Evolutionary conservation across 2,329 filamentous ascomycete species (phyloP).

Genomic region (Nothomitra cinnamomea): DNA sequence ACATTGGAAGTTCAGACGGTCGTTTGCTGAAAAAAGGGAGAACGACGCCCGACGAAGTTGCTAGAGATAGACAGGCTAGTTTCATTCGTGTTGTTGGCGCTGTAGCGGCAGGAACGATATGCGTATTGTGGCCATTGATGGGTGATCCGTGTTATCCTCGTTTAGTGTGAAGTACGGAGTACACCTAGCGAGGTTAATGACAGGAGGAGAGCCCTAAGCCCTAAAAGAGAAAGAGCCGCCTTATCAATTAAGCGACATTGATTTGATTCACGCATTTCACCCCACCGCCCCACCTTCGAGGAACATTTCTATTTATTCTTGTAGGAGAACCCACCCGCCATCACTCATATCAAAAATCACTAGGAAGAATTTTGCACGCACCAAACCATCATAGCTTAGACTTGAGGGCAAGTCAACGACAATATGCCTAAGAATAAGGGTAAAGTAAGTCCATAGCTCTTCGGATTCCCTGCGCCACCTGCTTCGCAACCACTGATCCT

Average conservation of each 20-base stretch:
- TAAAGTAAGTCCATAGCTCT: constrained; percentile 48
- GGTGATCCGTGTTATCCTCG: no score
- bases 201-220: background rate
- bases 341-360: background rate
- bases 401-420: constrained; percentile 12
- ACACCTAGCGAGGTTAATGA: background rate
- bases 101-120: no score
- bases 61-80: no score
- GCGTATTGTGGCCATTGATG: no score
- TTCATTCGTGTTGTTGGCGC: no score
- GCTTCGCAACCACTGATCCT: background rate
- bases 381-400: background rate
- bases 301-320: background rate
- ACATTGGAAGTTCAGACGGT: no score
- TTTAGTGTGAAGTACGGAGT: background rate
- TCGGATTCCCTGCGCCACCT: no score
- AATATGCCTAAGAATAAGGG: constrained; percentile 99
- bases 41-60: no score
- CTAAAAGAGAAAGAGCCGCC: background rate
- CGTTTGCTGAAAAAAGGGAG: no score
- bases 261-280: background rate
- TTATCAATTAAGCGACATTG: background rate
- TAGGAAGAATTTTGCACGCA: background rate
- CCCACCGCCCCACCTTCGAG: background rate
- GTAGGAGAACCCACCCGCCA: background rate